phyloP scores from a whole-genome alignment of 306 rosid species.

The Cucurbita ficifolia region DNA sequence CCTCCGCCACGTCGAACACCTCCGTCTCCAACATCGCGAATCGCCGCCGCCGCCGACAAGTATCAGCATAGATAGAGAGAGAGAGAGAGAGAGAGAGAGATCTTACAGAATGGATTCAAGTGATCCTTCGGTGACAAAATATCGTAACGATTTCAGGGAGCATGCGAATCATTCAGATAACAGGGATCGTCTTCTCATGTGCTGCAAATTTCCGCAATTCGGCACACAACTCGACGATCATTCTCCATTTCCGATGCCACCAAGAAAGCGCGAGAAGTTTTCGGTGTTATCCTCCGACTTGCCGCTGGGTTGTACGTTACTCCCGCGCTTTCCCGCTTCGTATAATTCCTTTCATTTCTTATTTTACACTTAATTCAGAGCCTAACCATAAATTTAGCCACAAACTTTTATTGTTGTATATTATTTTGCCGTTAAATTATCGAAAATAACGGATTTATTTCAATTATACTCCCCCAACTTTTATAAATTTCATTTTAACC shows the following conservation, averaged over 20 bases:
- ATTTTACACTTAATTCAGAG: background rate
- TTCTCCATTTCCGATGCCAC: background rate
- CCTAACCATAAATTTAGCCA: too few relatives aligned
- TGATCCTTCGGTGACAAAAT: background rate
- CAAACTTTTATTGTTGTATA: too few relatives aligned
- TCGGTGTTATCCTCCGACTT: background rate
- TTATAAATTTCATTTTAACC: too few relatives aligned
- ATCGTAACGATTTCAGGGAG: background rate
- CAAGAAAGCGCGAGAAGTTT: background rate
- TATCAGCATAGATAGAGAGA: background rate
- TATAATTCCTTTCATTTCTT: background rate
- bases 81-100: too few relatives aligned
- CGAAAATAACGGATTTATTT: too few relatives aligned
- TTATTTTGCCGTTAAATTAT: too few relatives aligned
- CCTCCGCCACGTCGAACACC: slow-evolving; percentile 7
- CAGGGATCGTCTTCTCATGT: background rate
- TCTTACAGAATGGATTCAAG: too few relatives aligned
- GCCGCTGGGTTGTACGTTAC: background rate
- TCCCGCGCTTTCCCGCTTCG: background rate
- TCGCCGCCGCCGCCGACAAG: background rate
- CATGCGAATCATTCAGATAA: background rate
- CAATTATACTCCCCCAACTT: too few relatives aligned
- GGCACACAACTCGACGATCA: too few relatives aligned
- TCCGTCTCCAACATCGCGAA: background rate
- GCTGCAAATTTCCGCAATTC: background rate